Conservation (phyloP, 2,329 filamentous ascomycete genomes). For the Pseudogymnoascus sp. region DNA sequence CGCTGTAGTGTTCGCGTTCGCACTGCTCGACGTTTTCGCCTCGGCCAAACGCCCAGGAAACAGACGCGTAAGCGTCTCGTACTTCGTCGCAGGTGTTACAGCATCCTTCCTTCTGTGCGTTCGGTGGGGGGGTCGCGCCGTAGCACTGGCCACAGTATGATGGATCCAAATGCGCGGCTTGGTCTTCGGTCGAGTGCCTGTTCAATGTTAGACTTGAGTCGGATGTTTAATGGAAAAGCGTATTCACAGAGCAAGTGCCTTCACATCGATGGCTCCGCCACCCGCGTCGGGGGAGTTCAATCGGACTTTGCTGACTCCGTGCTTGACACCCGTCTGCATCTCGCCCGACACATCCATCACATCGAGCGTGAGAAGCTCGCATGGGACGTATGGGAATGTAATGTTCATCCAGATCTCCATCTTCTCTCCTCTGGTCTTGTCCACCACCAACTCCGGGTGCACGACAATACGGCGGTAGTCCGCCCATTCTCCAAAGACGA, state of each 20-base stretch:
- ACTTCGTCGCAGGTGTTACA: conserved; percentile 98
- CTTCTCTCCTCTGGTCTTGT: conserved; percentile 93
- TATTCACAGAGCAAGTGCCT: conserved; percentile 57
- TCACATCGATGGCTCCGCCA: conserved; percentile 63
- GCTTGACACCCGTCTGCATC: conserved; percentile 87
- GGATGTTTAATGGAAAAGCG: conserved; percentile 13
- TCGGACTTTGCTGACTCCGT: conserved; percentile 87
- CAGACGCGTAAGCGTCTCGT: conserved; percentile 80
- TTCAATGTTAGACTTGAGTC: conserved; percentile 12
- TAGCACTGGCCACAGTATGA: conserved; percentile 92
- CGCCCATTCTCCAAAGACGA: conserved; percentile 91
- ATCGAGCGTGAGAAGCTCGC: conserved; percentile 90
- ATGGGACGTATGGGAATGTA: conserved; percentile 87
- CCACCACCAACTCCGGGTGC: conserved; percentile 87
- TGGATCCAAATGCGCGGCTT: conserved; percentile 73
- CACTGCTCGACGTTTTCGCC: conserved; percentile 94
- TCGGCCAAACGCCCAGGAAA: conserved; percentile 88
- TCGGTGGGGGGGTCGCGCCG: conserved; percentile 65
- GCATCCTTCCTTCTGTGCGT: conserved; percentile 73
- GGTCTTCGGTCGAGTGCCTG: conserved; percentile 60
- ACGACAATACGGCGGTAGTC: conserved; percentile 84
- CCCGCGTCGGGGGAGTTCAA: conserved; percentile 65
- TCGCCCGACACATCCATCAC: conserved; percentile 99
- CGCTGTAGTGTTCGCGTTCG: conserved; percentile 84
- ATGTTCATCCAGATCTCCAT: conserved; percentile 99